Percentiles rank a stretch among this genome's conserved stretches.
Evolutionary conservation across 306 rosid genomes (phyloP).

Genomic region (Vigna trinervia): DNA sequence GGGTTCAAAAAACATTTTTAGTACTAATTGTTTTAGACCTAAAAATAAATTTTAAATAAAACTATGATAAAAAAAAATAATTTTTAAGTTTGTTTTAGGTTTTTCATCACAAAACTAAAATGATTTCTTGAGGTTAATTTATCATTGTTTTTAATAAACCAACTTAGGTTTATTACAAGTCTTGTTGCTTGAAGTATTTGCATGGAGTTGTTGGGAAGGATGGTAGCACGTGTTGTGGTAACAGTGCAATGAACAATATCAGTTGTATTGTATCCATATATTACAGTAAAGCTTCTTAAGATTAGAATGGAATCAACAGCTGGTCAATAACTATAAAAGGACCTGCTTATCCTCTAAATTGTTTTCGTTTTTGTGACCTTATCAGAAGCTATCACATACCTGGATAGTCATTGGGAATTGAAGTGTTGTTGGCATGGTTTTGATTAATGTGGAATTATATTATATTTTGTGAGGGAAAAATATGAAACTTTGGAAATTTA

Average conservation of each 20-base stretch:
- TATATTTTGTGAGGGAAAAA: neutral
- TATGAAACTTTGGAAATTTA: too few species aligned
- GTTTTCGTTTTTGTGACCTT: constrained; percentile 64
- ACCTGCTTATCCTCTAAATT: constrained; percentile 66
- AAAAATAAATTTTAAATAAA: too few species aligned
- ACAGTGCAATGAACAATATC: constrained; percentile 55
- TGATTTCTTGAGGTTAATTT: constrained; percentile 51
- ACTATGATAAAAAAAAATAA: too few species aligned
- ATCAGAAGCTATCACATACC: constrained; percentile 56
- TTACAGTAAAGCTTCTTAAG: constrained; percentile 47
- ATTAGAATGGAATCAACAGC: constrained; percentile 59
- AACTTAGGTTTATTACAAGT: constrained; percentile 38
- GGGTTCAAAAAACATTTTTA: too few species aligned
- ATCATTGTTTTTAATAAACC: constrained; percentile 56
- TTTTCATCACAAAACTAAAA: constrained; percentile 39
- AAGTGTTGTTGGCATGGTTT: constrained; percentile 47
- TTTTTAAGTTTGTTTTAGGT: too few species aligned
- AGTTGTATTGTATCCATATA: constrained; percentile 52
- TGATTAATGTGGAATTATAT: neutral
- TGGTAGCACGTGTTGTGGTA: constrained; percentile 59
- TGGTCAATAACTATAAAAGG: constrained; percentile 63
- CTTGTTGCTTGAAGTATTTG: constrained; percentile 53
- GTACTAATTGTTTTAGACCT: too few species aligned
- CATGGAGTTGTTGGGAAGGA: constrained; percentile 58
- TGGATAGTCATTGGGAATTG: constrained; percentile 48